These are phyloP conservation scores for Ambrosiella beaveri DNA, from an alignment of 2,329 filamentous ascomycete genomes.

Conservation along the genomic window DNA sequence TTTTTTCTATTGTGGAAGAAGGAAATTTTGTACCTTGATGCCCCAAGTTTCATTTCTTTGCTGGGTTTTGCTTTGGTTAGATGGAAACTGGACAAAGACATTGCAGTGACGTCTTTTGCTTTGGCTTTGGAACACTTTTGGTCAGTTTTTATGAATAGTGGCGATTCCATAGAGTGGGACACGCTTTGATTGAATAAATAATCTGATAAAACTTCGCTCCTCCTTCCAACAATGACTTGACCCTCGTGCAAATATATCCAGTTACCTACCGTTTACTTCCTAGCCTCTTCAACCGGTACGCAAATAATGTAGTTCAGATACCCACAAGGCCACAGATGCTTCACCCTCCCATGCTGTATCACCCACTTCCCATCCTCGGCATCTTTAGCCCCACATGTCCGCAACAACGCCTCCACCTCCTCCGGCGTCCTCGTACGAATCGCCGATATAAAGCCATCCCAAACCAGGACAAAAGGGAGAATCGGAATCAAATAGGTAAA, in stretches of 20 bases:
- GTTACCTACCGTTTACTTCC: not conserved
- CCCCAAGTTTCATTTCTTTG: not conserved
- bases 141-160: not conserved
- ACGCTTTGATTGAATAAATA: too few species aligned
- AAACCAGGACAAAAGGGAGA: conserved; percentile 47
- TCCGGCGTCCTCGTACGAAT: conserved; percentile 48
- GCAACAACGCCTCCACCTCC: conserved; percentile 45
- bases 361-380: conserved; percentile 30
- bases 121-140: conserved; percentile 2
- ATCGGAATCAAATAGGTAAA: conserved; percentile 51
- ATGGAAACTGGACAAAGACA: conserved; percentile 1
- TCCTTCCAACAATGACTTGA: too few species aligned
- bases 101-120: conserved; percentile 2
- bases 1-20: not conserved
- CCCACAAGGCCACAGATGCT: conserved; percentile 33
- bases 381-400: conserved; percentile 27
- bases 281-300: conserved; percentile 20
- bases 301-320: conserved; percentile 36
- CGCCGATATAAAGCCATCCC: conserved; percentile 52
- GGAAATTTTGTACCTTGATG: conserved; percentile 3
- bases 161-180: not conserved
- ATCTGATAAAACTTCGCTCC: too few species aligned
- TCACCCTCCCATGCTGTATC: conserved; percentile 28
- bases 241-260: not conserved
- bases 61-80: not conserved